Base-by-base conservation (phyloP, 768 basidiomycete species). In the Mycena latifolia region DNA sequence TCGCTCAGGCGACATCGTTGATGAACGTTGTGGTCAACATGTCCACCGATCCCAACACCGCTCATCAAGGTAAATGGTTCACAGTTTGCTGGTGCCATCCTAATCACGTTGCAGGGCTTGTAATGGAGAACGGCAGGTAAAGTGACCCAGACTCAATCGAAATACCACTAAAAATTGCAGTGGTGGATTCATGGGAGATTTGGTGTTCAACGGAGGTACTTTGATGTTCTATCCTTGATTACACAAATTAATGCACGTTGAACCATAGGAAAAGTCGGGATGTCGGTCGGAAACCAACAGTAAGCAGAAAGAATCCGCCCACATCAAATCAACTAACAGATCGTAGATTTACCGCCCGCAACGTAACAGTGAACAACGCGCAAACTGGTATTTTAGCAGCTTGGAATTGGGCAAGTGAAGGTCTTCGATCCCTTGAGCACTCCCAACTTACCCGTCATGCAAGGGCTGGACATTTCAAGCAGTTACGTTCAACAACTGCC, bases 221-320 rank as follows among this genome's bases (percentile, higher is more conserved):
- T 79, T 29, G 12, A 1, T 12, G 29, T 33, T 35, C 68, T 33
- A 24, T 25, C 22, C 5, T 48, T 18, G 5, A 33, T 37, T 24
- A 41, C 24, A 48, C 47, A n/a, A 37, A 39, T 56, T 37, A 53
- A 47, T n/a, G n/a, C 31, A 9, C 20, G 12, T 27, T 37, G 85
- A 15, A 39, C 10, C 20, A 15, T 56, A 87, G 91, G 92, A 25
- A 89, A 87, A 77, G 88, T 79, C 69, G 92, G 90, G 6, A 89
- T 94, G 65, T 88, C 85, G 83, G 89, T 90, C 55, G 92, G 93
- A 51, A 94, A 94, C 71, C 93, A 94, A 78, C 93, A 94, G 85
- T 91, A 65, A 65, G 84, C 77, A 20, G 18, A 43, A 24, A 17
- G 27, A 22, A 43, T 43, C 41, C 41, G 20, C 29, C 37, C 31